phyloP scores from a whole-genome alignment of 345 rosid genomes.

The Dipteronia dyeriana region DNA sequence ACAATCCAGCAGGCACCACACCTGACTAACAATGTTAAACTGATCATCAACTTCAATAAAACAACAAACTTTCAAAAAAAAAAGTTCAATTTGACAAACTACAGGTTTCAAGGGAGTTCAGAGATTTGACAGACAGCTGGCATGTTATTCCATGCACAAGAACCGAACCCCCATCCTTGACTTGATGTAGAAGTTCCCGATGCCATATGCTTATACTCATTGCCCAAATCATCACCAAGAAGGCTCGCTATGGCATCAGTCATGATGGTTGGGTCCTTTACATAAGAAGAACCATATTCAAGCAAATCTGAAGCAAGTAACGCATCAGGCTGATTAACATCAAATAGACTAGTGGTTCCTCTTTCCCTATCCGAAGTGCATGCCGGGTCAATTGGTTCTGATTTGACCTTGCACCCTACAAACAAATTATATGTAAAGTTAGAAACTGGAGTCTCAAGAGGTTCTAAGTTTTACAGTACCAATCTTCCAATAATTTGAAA shows the following conservation, averaged over 20 bases:
- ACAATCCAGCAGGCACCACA: constrained; percentile 12
- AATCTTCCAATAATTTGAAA: not conserved
- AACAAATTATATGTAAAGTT: constrained; percentile 14
- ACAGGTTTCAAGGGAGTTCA: constrained; percentile 49
- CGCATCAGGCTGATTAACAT: constrained; percentile 55
- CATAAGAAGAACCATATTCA: constrained; percentile 54
- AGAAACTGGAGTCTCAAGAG: not conserved
- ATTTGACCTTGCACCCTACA: constrained; percentile 47
- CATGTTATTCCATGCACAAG: constrained; percentile 84
- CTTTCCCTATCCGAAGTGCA: constrained; percentile 42
- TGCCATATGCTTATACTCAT: constrained; percentile 56
- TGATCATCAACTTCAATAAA: constrained; percentile 21
- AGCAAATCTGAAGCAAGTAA: constrained; percentile 78
- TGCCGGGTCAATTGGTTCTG: constrained; percentile 39
- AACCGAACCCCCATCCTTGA: constrained; percentile 63
- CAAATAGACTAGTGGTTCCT: constrained; percentile 32
- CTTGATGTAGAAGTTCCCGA: constrained; percentile 42
- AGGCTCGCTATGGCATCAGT: constrained; percentile 64
- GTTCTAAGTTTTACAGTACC: not conserved
- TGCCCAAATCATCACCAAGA: constrained; percentile 71
- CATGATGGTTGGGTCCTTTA: constrained; percentile 56
- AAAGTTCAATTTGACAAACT: constrained; percentile 18
- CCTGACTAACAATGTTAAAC: constrained; percentile 18
- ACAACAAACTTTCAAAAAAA: constrained; percentile 3
- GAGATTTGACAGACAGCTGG: constrained; percentile 76